These are phyloP conservation scores for Sarocladiaceae sp. DNA, from an alignment of 2,329 filamentous ascomycete genomes.

Conservation along the genomic window DNA sequence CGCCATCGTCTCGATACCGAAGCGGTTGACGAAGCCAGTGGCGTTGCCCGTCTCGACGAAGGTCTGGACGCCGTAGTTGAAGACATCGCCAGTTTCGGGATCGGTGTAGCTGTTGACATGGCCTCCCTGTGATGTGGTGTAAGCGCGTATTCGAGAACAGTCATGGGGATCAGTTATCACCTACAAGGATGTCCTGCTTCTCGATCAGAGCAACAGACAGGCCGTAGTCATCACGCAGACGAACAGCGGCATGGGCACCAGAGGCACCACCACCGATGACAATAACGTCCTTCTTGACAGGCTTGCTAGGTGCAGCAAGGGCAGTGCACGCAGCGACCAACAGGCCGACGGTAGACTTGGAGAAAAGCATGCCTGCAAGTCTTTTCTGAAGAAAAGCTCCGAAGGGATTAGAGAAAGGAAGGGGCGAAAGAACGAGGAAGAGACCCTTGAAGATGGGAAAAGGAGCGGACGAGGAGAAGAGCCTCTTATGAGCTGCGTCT, in stretches of 20 bases:
- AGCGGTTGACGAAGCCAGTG: slow-evolving; percentile 35
- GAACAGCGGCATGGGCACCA: slow-evolving; percentile 29
- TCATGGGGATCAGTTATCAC: not conserved
- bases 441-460: not conserved
- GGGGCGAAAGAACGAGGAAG: not conserved
- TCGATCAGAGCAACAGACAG: slow-evolving; percentile 29
- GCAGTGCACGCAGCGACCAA: not conserved
- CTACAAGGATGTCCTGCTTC: slow-evolving; percentile 24
- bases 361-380: slow-evolving; percentile 8
- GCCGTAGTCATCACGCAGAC: slow-evolving; percentile 27
- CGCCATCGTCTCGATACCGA: slow-evolving; percentile 28
- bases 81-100: slow-evolving; percentile 26
- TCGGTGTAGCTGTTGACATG: slow-evolving; percentile 42
- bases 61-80: slow-evolving; percentile 31
- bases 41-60: slow-evolving; percentile 32
- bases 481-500: not conserved
- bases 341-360: slow-evolving; percentile 1
- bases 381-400: not conserved
- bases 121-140: slow-evolving; percentile 39
- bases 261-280: slow-evolving; percentile 31
- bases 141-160: not conserved
- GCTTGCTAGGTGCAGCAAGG: slow-evolving; percentile 3
- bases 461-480: not conserved
- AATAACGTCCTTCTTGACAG: slow-evolving; percentile 24
- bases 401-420: not conserved